Evolutionary conservation across 2,329 filamentous ascomycete species (phyloP), one percentile per base, ranked within the genome.

Genomic region (Colletotrichum spinosum): DNA sequence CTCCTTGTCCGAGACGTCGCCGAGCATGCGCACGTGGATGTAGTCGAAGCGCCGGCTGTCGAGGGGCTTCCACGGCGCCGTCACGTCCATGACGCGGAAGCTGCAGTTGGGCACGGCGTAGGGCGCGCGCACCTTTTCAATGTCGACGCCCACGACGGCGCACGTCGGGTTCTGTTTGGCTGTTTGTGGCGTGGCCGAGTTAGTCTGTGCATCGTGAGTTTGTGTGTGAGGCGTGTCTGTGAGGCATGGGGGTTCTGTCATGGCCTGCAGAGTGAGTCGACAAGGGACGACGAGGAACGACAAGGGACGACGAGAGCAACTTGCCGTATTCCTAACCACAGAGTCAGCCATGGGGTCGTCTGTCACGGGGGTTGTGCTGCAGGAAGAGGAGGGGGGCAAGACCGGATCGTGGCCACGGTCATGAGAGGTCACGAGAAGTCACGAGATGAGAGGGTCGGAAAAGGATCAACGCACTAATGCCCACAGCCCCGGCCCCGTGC

Each of bases 11-110:
- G 70, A 64, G 38, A 76, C 44, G 49, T 76, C 73, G 15, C 73
- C 74, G 13, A 76, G 65, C 61, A 74, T 75, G 46, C 75, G 75
- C 9, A 75, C 72, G 51, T 76, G 74, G 46, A 76, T 72, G 39
- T 73, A 72, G 63, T 76, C 73, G 41, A 76, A 76, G 6, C 60
- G 68, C 39, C 62, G 60, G 41, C 69, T 67, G 52, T 73, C 69
- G 25, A 25, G 25, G 25, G 25, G 4, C 8, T 61, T 66, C 75
- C 75, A 76, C 1, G 71, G 69, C 11, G 70, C 69, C 5, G 69
- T 71, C 9, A 64, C 72, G 48, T 76, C 75, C 56, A 72, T 72
- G 7, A 70, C 38, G 39, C 69, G 62, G 58, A 76, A 76, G n/a
- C 65, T 60, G 54, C 73, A 76, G 51, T 76, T 76, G 3, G 73